These are phyloP conservation scores for Priceomyces fermenticarens DNA, from an alignment of 805 yeast species.

Conservation along the genomic window DNA sequence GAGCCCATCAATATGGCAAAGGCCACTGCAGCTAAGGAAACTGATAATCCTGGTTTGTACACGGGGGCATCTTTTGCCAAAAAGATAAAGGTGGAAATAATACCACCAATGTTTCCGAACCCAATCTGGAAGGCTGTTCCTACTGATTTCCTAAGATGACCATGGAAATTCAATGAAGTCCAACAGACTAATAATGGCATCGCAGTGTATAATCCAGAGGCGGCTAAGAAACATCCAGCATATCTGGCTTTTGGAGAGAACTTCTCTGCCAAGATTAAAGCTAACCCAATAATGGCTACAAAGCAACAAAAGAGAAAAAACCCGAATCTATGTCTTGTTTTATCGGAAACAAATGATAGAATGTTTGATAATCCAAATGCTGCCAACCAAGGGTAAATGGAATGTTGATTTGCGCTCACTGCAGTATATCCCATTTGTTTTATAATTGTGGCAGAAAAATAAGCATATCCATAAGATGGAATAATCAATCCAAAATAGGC, in stretches of 20 bases:
- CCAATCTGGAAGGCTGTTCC: constrained; percentile 65
- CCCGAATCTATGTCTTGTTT: constrained; percentile 43
- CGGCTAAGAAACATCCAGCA: constrained; percentile 62
- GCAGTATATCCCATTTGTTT: constrained; percentile 61
- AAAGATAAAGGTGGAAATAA: constrained; percentile 58
- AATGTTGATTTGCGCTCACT: constrained; percentile 71
- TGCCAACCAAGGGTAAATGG: constrained; percentile 82
- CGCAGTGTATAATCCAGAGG: constrained; percentile 56
- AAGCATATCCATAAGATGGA: constrained; percentile 76
- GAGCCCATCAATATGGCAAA: constrained; percentile 36
- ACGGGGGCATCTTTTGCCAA: constrained; percentile 55
- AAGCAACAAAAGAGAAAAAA: constrained; percentile 29
- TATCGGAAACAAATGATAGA: constrained; percentile 64
- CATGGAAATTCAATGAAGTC: constrained; percentile 59
- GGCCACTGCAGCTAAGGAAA: constrained; percentile 47
- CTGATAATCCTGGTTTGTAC: constrained; percentile 52
- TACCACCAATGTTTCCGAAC: constrained; percentile 73
- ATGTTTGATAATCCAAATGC: constrained; percentile 68
- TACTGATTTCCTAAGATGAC: constrained; percentile 58
- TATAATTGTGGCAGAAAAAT: constrained; percentile 68
- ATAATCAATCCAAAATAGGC: constrained; percentile 64
- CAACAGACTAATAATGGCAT: constrained; percentile 74
- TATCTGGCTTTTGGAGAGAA: constrained; percentile 43
- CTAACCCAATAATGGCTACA: constrained; percentile 50
- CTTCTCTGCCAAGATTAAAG: constrained; percentile 49